phyloP scores from a whole-genome alignment of 2,329 filamentous ascomycete species.

The Dothidotthia symphoricarpi region DNA sequence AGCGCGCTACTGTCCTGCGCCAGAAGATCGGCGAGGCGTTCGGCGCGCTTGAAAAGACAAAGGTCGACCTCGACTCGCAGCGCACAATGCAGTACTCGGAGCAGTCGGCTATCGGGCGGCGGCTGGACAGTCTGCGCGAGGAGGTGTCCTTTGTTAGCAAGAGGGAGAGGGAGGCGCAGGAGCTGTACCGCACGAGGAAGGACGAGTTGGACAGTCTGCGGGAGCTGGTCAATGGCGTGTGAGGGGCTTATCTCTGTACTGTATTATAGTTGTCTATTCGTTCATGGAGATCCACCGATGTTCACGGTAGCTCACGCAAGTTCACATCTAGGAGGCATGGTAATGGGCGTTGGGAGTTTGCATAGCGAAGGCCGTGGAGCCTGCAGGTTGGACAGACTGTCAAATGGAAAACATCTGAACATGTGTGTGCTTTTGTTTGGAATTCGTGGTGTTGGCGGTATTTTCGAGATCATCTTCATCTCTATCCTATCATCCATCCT shows the following conservation, averaged over 20 bases:
- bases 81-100: conserved; percentile 75
- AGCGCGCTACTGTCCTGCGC: conserved; percentile 75
- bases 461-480: too few species aligned
- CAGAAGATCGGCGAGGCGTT: conserved; percentile 76
- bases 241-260: conserved; percentile 21
- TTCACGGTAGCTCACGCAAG: too few species aligned
- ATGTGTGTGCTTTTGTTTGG: too few species aligned
- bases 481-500: too few species aligned
- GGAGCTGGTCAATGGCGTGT: conserved; percentile 38
- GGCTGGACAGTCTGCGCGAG: conserved; percentile 73
- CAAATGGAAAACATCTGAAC: too few species aligned
- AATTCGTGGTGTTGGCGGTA: too few species aligned
- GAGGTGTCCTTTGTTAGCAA: conserved; percentile 78
- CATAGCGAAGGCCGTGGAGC: too few species aligned
- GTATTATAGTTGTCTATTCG: too few species aligned
- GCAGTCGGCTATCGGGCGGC: conserved; percentile 68
- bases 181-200: conserved; percentile 71
- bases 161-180: conserved; percentile 87
- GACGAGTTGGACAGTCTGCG: conserved; percentile 71
- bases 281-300: too few species aligned
- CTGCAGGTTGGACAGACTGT: too few species aligned
- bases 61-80: conserved; percentile 69
- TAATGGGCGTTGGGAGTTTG: too few species aligned
- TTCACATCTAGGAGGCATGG: too few species aligned
- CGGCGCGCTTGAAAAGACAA: conserved; percentile 71